These are phyloP conservation scores for Aegilops longissima DNA, from an alignment of 176 grass and related monocot species.

Conservation along the genomic window DNA sequence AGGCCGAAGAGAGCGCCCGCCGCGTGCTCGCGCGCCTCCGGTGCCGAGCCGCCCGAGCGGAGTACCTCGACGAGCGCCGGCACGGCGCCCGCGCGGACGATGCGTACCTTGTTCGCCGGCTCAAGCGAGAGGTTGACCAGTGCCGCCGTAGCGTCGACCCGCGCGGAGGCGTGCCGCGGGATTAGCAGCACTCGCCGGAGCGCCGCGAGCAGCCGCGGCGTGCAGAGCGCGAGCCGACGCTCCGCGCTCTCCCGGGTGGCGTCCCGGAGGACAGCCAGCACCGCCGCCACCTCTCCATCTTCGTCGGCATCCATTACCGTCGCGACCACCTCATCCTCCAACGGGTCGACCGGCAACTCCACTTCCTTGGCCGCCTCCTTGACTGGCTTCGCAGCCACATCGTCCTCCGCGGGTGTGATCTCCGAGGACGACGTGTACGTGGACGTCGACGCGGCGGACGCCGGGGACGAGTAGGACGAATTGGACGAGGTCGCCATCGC, in stretches of 20 bases:
- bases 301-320: slow-evolving; percentile 59
- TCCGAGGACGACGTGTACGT: slow-evolving; percentile 50
- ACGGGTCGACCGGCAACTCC: slow-evolving; percentile 12
- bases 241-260: slow-evolving; percentile 68
- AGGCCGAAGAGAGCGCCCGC: slow-evolving; percentile 81
- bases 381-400: slow-evolving; percentile 3
- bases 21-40: slow-evolving; percentile 75
- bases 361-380: neutral
- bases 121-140: slow-evolving; percentile 87
- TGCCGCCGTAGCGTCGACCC: slow-evolving; percentile 47
- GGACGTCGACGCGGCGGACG: slow-evolving; percentile 32
- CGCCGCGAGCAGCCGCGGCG: slow-evolving; percentile 53
- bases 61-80: slow-evolving; percentile 71
- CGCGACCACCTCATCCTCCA: slow-evolving; percentile 62
- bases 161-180: slow-evolving; percentile 37
- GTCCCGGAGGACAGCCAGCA: slow-evolving; percentile 43
- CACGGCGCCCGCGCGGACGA: slow-evolving; percentile 67
- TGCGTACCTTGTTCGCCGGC: slow-evolving; percentile 61
- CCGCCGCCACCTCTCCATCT: slow-evolving; percentile 31
- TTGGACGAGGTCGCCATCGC: slow-evolving; percentile 27
- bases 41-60: neutral
- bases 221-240: slow-evolving; percentile 63
- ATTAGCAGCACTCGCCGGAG: slow-evolving; percentile 54
- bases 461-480: slow-evolving; percentile 37
- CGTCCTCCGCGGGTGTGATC: slow-evolving; percentile 28